Evolutionary conservation across 108 stramenopile species (phyloP).

Genomic region (Cyclostephanos invisitatus): DNA sequence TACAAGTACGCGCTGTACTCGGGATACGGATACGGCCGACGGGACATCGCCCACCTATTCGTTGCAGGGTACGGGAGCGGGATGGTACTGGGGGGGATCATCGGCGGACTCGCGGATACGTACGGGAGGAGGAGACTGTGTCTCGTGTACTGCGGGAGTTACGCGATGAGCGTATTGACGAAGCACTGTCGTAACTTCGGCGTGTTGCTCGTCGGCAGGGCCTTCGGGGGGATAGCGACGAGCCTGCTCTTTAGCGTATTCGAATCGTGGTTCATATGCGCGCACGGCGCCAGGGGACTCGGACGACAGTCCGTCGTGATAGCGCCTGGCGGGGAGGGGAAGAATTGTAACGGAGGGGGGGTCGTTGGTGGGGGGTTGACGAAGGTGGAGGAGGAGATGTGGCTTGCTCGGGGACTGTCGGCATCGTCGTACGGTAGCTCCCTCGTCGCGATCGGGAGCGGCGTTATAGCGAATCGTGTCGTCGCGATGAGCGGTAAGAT

Average conservation of each 20-base stretch:
- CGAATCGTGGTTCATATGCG: conserved; percentile 66
- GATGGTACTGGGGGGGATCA: conserved; percentile 69
- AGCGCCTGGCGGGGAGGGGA: not conserved
- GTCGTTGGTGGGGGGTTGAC: conserved; percentile 23
- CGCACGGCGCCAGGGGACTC: conserved; percentile 39
- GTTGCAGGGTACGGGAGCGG: conserved; percentile 84
- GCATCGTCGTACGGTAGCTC: conserved; percentile 89
- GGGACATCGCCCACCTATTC: conserved; percentile 86
- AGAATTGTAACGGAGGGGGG: no score
- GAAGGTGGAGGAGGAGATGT: conserved; percentile 46
- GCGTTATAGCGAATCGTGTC: conserved; percentile 80
- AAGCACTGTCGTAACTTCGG: conserved; percentile 46
- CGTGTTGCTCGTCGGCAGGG: conserved; percentile 51
- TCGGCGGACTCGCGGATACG: conserved; percentile 67
- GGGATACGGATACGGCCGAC: conserved; percentile 82
- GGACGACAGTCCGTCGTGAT: not conserved
- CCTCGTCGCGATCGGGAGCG: conserved; percentile 88
- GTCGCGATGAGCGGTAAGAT: conserved; percentile 44
- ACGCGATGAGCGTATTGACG: conserved; percentile 43
- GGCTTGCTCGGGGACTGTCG: conserved; percentile 81
- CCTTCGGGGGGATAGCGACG: conserved; percentile 63
- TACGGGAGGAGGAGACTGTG: conserved; percentile 58
- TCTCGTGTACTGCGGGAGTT: conserved; percentile 56
- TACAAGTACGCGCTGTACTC: conserved; percentile 98
- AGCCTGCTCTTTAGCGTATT: conserved; percentile 60